These are phyloP conservation scores for Tricholoma furcatifolium DNA, from an alignment of 768 basidiomycete species.

Conservation along the genomic window DNA sequence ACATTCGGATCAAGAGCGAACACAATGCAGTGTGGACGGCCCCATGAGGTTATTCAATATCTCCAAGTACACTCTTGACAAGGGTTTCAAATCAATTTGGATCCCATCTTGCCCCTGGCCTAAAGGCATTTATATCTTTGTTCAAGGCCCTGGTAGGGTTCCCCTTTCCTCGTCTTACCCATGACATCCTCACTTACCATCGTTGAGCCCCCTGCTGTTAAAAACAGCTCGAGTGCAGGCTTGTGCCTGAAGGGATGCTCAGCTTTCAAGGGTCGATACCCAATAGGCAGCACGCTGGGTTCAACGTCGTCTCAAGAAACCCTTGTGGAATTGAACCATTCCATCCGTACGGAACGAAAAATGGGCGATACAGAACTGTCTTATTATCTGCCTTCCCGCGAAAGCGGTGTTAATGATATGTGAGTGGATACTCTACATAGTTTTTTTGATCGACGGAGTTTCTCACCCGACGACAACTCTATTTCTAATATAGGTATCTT, in stretches of 20 bases:
- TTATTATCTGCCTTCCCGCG: slow-evolving; percentile 79
- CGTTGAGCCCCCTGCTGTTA: no score
- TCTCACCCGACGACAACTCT: background rate
- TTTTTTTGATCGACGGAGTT: background rate
- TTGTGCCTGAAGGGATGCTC: slow-evolving; percentile 5
- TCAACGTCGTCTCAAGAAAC: slow-evolving; percentile 19
- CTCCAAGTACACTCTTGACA: no score
- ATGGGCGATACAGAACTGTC: slow-evolving; percentile 77
- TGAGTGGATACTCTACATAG: slow-evolving; percentile 29
- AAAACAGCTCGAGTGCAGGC: no score
- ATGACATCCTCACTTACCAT: no score
- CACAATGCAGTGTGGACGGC: no score
- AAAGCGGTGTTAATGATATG: slow-evolving; percentile 87
- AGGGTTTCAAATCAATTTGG: no score
- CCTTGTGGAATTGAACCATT: slow-evolving; percentile 11
- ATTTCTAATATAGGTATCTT: slow-evolving; percentile 58
- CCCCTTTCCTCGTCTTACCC: no score
- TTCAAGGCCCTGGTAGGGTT: no score
- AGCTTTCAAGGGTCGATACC: slow-evolving; percentile 4
- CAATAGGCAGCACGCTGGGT: background rate
- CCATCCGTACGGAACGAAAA: slow-evolving; percentile 40
- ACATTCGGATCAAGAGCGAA: no score
- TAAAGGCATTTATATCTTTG: no score
- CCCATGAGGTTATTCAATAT: no score
- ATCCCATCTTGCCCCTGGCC: no score